These are phyloP conservation scores for Lentinula guzmanii DNA, from an alignment of 768 basidiomycete species.

Conservation along the genomic window DNA sequence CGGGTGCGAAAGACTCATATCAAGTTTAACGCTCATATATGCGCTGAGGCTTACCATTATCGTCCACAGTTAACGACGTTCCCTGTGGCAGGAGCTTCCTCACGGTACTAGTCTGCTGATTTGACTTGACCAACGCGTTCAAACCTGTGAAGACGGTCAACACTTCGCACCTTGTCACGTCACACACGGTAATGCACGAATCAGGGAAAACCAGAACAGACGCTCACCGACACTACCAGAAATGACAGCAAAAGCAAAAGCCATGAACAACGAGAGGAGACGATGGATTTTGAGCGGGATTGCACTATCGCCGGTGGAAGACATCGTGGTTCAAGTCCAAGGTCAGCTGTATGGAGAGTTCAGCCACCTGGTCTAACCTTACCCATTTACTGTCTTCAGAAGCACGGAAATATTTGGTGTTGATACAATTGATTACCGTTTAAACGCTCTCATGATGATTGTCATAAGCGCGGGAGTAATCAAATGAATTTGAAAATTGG, in stretches of 20 bases:
- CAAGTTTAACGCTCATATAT: background rate
- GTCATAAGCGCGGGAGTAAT: too few species aligned
- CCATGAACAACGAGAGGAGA: constrained; percentile 1
- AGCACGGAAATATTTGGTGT: too few species aligned
- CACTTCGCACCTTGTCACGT: too few species aligned
- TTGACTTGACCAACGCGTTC: constrained; percentile 36
- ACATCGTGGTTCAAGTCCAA: constrained; percentile 1
- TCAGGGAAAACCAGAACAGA: background rate
- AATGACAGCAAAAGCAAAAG: constrained; percentile 6
- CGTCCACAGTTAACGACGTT: constrained; percentile 30
- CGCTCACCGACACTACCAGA: constrained; percentile 4
- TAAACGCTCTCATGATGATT: too few species aligned
- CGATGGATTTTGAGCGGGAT: constrained; percentile 5
- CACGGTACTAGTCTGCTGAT: constrained; percentile 28
- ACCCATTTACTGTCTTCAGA: too few species aligned
- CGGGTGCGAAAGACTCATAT: background rate
- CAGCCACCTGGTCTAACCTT: constrained; percentile 8
- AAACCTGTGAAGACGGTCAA: constrained; percentile 21
- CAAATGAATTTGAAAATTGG: too few species aligned
- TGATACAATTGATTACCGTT: too few species aligned
- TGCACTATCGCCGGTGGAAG: background rate
- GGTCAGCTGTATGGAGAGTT: constrained; percentile 17
- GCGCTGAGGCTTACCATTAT: constrained; percentile 21
- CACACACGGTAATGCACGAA: background rate
- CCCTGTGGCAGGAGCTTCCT: constrained; percentile 24